A percentile compares a stretch with the other conserved stretches of the same genome.
Conservation (phyloP, 148 eudicot genomes). For the Linanthus parryae region DNA sequence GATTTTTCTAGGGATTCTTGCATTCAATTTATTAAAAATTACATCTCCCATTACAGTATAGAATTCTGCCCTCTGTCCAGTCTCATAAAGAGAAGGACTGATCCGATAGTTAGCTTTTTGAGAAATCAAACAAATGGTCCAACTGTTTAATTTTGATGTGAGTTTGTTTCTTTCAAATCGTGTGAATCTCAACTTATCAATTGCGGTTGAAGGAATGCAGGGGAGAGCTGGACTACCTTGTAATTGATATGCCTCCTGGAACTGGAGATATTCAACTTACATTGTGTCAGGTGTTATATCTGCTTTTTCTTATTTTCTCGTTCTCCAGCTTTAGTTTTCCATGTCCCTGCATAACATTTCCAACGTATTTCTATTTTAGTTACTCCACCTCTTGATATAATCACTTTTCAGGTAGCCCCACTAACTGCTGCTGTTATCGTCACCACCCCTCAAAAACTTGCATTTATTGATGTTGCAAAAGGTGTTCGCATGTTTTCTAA, state of each 20-base stretch:
- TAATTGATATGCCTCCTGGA: constrained; percentile 99
- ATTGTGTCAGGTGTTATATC: constrained; percentile 98
- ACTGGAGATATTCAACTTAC: constrained; percentile 98
- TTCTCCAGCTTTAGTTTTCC: constrained; percentile 3
- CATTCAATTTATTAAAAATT: not conserved
- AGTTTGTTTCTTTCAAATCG: not conserved
- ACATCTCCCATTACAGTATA: not conserved
- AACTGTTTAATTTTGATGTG: not conserved
- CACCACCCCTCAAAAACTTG: constrained; percentile 95
- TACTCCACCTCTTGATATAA: not conserved
- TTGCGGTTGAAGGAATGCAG: constrained; percentile 23
- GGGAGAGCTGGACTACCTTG: constrained; percentile 99
- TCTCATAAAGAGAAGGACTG: not conserved
- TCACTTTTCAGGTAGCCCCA: constrained; percentile 73
- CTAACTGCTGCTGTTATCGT: constrained; percentile 98
- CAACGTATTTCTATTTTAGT: not conserved
- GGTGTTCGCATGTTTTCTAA: constrained; percentile 99
- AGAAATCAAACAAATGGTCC: not conserved
- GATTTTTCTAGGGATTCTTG: not conserved
- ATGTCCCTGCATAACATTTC: not conserved
- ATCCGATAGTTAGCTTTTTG: constrained; percentile 1
- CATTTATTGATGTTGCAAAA: constrained; percentile 97
- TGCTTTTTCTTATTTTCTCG: constrained; percentile 6
- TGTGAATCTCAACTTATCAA: not conserved
- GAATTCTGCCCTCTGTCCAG: not conserved